Conservation (phyloP, 805 yeast genomes). For the Metschnikowia colocasiae region DNA sequence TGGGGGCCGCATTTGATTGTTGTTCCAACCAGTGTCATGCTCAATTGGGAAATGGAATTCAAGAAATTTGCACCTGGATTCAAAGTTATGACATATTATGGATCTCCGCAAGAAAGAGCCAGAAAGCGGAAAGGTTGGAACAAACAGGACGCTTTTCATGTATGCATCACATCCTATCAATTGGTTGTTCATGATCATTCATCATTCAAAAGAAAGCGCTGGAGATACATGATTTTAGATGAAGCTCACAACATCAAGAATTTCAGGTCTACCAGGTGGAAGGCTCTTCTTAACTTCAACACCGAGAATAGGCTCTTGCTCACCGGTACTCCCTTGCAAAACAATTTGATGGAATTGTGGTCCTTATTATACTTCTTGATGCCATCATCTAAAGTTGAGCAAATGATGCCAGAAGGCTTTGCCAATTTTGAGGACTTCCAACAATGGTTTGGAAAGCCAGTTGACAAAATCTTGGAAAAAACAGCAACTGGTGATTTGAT, state of each 20-base stretch:
- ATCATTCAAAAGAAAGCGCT: conserved; percentile 83
- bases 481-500: conserved; percentile 46
- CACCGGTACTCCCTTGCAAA: conserved; percentile 97
- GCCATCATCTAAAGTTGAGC: conserved; percentile 78
- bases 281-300: conserved; percentile 87
- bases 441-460: conserved; percentile 98
- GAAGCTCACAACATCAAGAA: conserved; percentile 98
- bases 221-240: conserved; percentile 96
- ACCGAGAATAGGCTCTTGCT: conserved; percentile 81
- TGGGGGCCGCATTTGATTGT: conserved; percentile 99
- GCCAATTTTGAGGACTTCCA: conserved; percentile 95
- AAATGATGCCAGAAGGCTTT: conserved; percentile 89
- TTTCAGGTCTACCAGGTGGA: conserved; percentile 96
- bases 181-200: conserved; percentile 96
- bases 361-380: conserved; percentile 88
- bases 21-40: conserved; percentile 95
- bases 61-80: conserved; percentile 98
- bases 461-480: conserved; percentile 84
- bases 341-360: conserved; percentile 94
- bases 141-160: conserved; percentile 91
- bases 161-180: conserved; percentile 95
- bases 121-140: conserved; percentile 98
- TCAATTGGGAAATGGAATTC: conserved; percentile 99
- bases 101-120: conserved; percentile 94
- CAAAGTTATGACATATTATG: conserved; percentile 91